Evolutionary conservation across 768 basidiomycete genomes (phyloP).

Genomic region (Suillus spraguei): DNA sequence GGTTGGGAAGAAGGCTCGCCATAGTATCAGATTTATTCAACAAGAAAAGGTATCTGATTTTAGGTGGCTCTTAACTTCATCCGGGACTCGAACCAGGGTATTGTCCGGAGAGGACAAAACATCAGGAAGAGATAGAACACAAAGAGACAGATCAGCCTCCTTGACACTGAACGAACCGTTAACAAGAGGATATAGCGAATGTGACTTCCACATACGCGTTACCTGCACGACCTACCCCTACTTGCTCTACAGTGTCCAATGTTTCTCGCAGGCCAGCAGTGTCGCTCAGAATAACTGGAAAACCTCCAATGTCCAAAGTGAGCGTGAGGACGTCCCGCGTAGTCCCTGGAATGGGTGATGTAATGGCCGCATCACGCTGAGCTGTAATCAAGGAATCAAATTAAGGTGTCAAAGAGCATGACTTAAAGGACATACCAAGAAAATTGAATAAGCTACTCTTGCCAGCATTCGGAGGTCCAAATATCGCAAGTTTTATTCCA

Average conservation of each 20-base stretch:
- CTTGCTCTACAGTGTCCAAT: constrained; percentile 64
- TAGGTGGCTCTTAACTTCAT: constrained; percentile 51
- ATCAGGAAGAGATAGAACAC: constrained; percentile 74
- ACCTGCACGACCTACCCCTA: constrained; percentile 77
- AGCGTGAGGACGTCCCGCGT: constrained; percentile 87
- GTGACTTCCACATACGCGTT: constrained; percentile 52
- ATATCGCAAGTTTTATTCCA: constrained; percentile 84
- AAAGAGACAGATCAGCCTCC: constrained; percentile 72
- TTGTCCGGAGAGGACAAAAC: constrained; percentile 19
- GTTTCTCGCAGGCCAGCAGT: constrained; percentile 83
- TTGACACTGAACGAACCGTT: constrained; percentile 49
- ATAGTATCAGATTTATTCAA: constrained; percentile 79
- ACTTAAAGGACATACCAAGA: constrained; percentile 51
- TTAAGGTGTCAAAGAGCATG: background rate
- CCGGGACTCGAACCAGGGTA: constrained; percentile 39
- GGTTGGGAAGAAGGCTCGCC: constrained; percentile 5
- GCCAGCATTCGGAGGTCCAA: constrained; percentile 93
- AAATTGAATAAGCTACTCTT: constrained; percentile 90
- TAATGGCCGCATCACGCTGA: constrained; percentile 87
- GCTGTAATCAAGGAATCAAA: constrained; percentile 43
- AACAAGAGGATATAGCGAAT: background rate
- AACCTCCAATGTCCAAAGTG: constrained; percentile 84
- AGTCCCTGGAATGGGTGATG: constrained; percentile 85
- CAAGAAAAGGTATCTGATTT: constrained; percentile 64
- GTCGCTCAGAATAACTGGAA: constrained; percentile 80